Evolutionary conservation across 2,329 filamentous ascomycete genomes (phyloP), one percentile per base, ranked within the genome.

Genomic region (Calonectria ilicicola): DNA sequence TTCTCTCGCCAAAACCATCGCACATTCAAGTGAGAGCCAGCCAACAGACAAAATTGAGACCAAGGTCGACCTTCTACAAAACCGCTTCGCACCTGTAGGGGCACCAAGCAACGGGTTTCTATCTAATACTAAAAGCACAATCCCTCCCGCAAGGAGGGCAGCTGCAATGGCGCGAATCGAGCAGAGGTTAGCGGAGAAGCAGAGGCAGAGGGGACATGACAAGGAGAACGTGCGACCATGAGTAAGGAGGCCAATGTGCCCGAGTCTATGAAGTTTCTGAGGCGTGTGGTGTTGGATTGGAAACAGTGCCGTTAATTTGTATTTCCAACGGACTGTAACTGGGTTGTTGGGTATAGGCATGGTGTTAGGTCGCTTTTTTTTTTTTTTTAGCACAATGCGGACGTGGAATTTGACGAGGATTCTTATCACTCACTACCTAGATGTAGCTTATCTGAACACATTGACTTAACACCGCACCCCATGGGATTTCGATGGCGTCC

Each of bases 161-260:
- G 89, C 89, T 1, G 90, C 89, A 14, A 84, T 90, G 65, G 90
- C 89, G 49, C 83, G 89, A 9, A 86, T 91, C 17, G 87, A 90
- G 80, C 85, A 87, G 80, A 86, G 88, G 78, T 87, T 86, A 79
- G 85, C 86, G n/a, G 86, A 90, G 80, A 88, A 88, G 79, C 84
- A 83, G 79, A 82, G 82, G 60, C 80, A 79, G 40, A 80, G 77
- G 65, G 81, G 78, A 14, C 75, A 79, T 38, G 86, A 88, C 73
- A 90, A 90, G 84, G 89, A 91, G 82, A 91, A 91, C 77, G 74
- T 89, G 73, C 82, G 81, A 71, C 84, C 85, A 26, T 85, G 74
- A 78, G 62, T 62, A 38, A 35, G 63, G 67, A 72, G 64, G 65
- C 56, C 53, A 32, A 38, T 71, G 51, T 53, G 56, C 27, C 29